These are phyloP conservation scores for Gloeopeniophorella convolvens DNA, from an alignment of 768 basidiomycete genomes.

Conservation along the genomic window DNA sequence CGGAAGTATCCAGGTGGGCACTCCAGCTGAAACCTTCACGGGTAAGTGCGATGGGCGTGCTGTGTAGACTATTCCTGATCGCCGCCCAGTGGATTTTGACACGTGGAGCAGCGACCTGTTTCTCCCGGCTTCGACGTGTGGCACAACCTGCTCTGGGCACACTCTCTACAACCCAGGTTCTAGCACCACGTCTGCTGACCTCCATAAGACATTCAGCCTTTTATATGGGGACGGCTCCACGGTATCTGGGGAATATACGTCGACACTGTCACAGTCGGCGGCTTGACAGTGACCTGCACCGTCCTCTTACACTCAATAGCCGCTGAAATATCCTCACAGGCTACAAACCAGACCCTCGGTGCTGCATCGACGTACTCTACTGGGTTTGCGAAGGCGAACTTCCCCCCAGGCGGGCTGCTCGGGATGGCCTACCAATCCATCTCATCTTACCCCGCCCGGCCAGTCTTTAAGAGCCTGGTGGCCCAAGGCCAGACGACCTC, in stretches of 20 bases:
- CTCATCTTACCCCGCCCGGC: not conserved
- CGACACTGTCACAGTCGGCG: slow-evolving; percentile 2
- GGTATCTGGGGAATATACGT: not conserved
- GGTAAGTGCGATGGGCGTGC: not conserved
- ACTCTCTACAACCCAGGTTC: not conserved
- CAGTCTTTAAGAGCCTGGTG: slow-evolving; percentile 1
- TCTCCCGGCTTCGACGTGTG: not conserved
- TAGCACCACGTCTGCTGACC: not conserved
- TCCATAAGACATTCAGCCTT: not conserved
- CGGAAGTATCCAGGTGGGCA: slow-evolving; percentile 10
- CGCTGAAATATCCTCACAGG: not conserved
- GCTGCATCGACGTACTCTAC: not conserved
- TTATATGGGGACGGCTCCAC: not conserved
- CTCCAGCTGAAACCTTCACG: slow-evolving; percentile 1
- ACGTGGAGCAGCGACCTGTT: not conserved
- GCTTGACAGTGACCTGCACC: not conserved
- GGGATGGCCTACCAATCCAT: not conserved
- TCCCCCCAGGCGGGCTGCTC: not conserved
- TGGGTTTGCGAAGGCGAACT: not conserved
- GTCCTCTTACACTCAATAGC: not conserved
- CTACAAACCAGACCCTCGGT: not conserved
- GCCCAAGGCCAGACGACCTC: not conserved
- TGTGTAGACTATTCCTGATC: not conserved
- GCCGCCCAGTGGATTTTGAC: slow-evolving; percentile 1
- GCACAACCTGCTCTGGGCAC: not conserved